Base-by-base conservation (phyloP, 768 basidiomycete species). In the Agaricus blazei region DNA sequence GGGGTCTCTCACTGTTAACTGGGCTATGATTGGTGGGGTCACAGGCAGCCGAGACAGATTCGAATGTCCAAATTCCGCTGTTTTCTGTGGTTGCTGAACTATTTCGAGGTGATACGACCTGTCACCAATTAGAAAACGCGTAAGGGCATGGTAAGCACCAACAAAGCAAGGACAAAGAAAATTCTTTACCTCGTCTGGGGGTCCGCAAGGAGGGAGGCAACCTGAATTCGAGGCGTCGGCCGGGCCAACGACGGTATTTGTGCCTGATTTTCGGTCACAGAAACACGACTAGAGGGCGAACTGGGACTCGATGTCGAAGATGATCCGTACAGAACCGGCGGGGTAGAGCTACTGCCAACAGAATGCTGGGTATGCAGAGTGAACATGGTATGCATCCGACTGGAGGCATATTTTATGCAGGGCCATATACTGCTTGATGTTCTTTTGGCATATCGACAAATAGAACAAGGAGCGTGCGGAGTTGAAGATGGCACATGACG, bases 21-120 rank as follows among this genome's bases (percentile, higher is more conserved):
- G 88, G 14, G 87, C 88, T 57, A 97, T 81, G 28, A 90, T 77
- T 6, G 93, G 89, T 41, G 93, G 93, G 9, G 90, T 85, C 54
- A 96, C 75, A 15, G 93, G 89, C 51, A 93, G 72, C 47, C 90
- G 86, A 57, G 89, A 91, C 51, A 93, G 75, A 54, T 77, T 83
- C 23, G 81, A 80, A 48, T 79, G 72, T 46, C 88, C 87, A 69
- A 92, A 93, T 67, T 90, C 90, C 40, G 93, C 91, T 27, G 90
- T 85, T 58, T 80, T 79, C 59, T 81, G 77, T 9, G 93, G 93
- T 57, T 94, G 87, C 63, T 97, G 93, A 27, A 93, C 79, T 57
- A 95, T 83, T 65, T 90, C 85, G 15, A 97, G 84, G 47, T 87
- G 81, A 67, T 94, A 96, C 0, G 82, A 74, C 69, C 84, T 85